Percentiles rank a stretch among this genome's conserved stretches.
phyloP scores from a whole-genome alignment of 1,284 basidiomycete genomes.

The Papiliotrema nemorosa region DNA sequence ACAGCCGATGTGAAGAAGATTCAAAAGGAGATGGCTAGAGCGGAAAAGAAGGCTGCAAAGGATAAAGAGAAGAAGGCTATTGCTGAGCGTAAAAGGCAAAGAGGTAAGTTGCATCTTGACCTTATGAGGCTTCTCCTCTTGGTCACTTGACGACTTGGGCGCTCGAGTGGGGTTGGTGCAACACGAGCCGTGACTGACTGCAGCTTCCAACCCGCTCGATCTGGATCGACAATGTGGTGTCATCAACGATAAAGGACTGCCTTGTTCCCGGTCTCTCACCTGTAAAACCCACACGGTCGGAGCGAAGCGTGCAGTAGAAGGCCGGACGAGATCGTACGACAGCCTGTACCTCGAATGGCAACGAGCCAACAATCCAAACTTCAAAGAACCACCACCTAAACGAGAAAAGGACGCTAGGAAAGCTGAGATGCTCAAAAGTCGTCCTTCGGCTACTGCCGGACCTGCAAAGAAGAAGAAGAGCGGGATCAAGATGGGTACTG shows the following conservation, averaged over 20 bases:
- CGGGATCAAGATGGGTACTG: constrained; percentile 53
- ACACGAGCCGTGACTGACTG: no score
- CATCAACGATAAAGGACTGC: constrained; percentile 90
- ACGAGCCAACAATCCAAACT: constrained; percentile 85
- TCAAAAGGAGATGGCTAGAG: constrained; percentile 39
- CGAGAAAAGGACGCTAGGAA: constrained; percentile 50
- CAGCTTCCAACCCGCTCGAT: constrained; percentile 65
- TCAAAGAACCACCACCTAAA: constrained; percentile 86
- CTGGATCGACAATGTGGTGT: constrained; percentile 94
- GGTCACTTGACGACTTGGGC: background rate
- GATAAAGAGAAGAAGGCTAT: constrained; percentile 49
- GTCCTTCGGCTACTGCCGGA: constrained; percentile 11
- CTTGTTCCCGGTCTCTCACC: constrained; percentile 93
- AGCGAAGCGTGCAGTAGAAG: constrained; percentile 85
- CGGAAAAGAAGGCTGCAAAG: constrained; percentile 68
- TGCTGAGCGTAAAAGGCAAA: constrained; percentile 67
- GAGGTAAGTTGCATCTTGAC: constrained; percentile 50
- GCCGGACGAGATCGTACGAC: constrained; percentile 81
- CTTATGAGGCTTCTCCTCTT: background rate
- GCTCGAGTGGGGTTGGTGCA: no score
- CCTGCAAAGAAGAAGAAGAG: constrained; percentile 55
- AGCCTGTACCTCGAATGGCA: constrained; percentile 90
- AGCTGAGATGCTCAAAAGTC: constrained; percentile 4
- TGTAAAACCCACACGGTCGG: constrained; percentile 99
- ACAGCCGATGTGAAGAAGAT: constrained; percentile 43